Base-by-base conservation (phyloP, 108 stramenopile genomes). In the Seminavis robusta region DNA sequence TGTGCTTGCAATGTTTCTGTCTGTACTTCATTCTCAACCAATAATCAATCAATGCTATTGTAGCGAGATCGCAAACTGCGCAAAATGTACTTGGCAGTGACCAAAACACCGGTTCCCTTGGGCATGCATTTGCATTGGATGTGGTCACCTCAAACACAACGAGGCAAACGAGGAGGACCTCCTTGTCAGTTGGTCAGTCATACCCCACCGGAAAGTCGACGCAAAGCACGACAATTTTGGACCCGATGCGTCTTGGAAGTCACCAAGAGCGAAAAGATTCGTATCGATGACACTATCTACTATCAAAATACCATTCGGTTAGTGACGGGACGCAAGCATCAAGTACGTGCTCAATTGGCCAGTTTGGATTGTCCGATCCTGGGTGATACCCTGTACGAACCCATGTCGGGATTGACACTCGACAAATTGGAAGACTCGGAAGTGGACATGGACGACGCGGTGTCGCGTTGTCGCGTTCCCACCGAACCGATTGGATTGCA, bases 91-190 rank as follows among this genome's bases (percentile, higher is more conserved):
- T 60, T 87, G 28, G 83, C 91, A 11, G 83, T 86, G 15, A 93
- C 91, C 3, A 86, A 60, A 6, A 60, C 75, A 27, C 83, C 81
- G 33, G 91, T 93, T 4, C 91, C 91, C 7, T 52, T 86, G 36
- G 91, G 91, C 19, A 87, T 86, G 91, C 91, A 93, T 56, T 62
- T 93, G 3, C 88, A 89, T 52, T 93, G 91, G 91, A 89, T 93
- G 88, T 93, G 91, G 91, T 67, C 67, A 5, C 67, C 79, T 21
- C 73, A 79, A 40, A 80, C 63, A 30, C 67, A 64, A 4, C 52
- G 91, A 28, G 91, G 91, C 0, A 71, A 70, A 39, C 60, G 65
- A 36, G 86, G 84, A 26, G 91, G 91, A 47, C 88, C 91, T 17
- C 74, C 91, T 4, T 93, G 91, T 65, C 91, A 93, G 53, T 67